phyloP scores from a whole-genome alignment of 192 early-diverging fungal species.

The Coemansia sp. region DNA sequence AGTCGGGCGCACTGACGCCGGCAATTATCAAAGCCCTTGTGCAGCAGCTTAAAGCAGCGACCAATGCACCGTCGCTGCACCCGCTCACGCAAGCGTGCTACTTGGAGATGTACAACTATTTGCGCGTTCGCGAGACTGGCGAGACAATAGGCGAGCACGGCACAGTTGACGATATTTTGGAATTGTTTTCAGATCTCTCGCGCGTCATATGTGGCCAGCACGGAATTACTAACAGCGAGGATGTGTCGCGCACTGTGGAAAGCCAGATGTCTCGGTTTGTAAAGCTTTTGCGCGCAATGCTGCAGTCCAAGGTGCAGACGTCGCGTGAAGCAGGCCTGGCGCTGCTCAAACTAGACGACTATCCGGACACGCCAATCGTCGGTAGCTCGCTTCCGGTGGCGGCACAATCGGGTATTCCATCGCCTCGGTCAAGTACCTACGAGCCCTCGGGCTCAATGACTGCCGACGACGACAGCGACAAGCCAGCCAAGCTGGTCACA shows the following conservation, averaged over 20 bases:
- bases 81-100: conserved; percentile 47
- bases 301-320: conserved; percentile 47
- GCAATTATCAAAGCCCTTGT: conserved; percentile 38
- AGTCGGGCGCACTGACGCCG: conserved; percentile 23
- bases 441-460: conserved; percentile 8
- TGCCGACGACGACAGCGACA: conserved; percentile 6
- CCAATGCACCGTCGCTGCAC: conserved; percentile 36
- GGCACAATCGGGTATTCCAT: conserved; percentile 14
- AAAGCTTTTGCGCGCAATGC: conserved; percentile 36
- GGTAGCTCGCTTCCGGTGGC: conserved; percentile 5
- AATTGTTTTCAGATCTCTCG: conserved; percentile 28
- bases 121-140: conserved; percentile 27
- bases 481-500: conserved; percentile 11
- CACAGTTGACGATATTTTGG: conserved; percentile 41
- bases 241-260: conserved; percentile 34
- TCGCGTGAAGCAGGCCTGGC: conserved; percentile 51
- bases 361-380: conserved; percentile 10
- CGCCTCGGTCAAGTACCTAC: conserved; percentile 6
- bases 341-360: conserved; percentile 50
- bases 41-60: conserved; percentile 39
- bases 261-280: conserved; percentile 43
- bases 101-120: conserved; percentile 26
- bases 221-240: conserved; percentile 27
- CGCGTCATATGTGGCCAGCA: conserved; percentile 23
- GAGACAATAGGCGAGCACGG: conserved; percentile 31